phyloP scores from a whole-genome alignment of 495 filamentous ascomycete species.

The Cercophora scortea region DNA sequence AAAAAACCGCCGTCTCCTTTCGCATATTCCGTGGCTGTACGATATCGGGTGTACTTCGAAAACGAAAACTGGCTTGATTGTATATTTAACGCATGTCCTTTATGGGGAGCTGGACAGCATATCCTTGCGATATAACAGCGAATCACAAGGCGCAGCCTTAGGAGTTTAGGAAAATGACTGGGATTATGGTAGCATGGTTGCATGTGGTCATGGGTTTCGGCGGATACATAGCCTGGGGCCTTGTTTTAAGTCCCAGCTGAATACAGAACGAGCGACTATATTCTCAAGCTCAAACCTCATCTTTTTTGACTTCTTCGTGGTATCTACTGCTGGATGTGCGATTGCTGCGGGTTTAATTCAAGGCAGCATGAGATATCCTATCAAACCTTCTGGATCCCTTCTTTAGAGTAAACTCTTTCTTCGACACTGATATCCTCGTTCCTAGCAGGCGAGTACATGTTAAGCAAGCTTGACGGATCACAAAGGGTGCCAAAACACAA shows the following conservation, averaged over 20 bases:
- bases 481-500: not conserved
- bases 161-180: not conserved
- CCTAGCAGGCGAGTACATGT: constrained; percentile 34
- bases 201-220: not conserved
- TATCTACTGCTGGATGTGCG: too few relatives aligned
- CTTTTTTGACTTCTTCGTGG: too few relatives aligned
- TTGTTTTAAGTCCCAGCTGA: too few relatives aligned
- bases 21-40: not conserved
- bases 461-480: constrained; percentile 6
- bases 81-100: not conserved
- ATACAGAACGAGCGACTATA: too few relatives aligned
- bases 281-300: too few relatives aligned
- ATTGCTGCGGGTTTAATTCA: too few relatives aligned
- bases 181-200: not conserved
- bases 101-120: not conserved
- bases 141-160: too few relatives aligned
- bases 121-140: too few relatives aligned
- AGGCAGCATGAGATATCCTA: too few relatives aligned
- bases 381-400: constrained; percentile 1
- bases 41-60: not conserved
- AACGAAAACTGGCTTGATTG: not conserved
- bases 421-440: constrained; percentile 69
- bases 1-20: not conserved
- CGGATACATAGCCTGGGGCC: too few relatives aligned
- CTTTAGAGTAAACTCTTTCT: constrained; percentile 35